A percentile compares a stretch with the other conserved stretches of the same genome.
phyloP scores from a whole-genome alignment of 129 eudicot species.

The Saussurea involucrata region DNA sequence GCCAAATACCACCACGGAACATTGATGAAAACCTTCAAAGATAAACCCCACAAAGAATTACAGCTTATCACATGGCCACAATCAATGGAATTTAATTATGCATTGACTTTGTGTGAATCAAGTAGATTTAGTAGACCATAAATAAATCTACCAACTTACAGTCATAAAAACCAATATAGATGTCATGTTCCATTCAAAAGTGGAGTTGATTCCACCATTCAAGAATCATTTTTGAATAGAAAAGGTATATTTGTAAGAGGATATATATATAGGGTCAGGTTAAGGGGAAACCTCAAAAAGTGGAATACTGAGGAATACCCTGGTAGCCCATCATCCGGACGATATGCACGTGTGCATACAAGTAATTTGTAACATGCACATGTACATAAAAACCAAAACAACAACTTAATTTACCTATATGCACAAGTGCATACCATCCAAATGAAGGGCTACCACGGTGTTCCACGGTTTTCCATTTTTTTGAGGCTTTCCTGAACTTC shows the following conservation, averaged over 20 bases:
- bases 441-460: too few species aligned
- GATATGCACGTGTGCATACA: too few species aligned
- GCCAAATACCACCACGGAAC: slow-evolving; percentile 99
- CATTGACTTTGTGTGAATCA: background rate
- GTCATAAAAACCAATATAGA: slow-evolving; percentile 2
- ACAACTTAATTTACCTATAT: too few species aligned
- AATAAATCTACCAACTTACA: slow-evolving; percentile 1
- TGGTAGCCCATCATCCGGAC: too few species aligned
- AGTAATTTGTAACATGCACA: too few species aligned
- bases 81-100: background rate
- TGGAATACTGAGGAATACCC: too few species aligned
- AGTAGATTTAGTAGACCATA: background rate
- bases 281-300: too few species aligned
- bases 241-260: background rate
- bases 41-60: background rate
- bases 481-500: too few species aligned
- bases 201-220: slow-evolving; percentile 16
- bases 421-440: too few species aligned
- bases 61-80: background rate
- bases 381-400: too few species aligned
- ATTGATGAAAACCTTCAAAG: slow-evolving; percentile 77
- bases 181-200: slow-evolving; percentile 15
- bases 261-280: too few species aligned
- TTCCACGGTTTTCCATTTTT: too few species aligned
- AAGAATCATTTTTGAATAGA: slow-evolving; percentile 5